phyloP scores from a whole-genome alignment of 306 rosid species.

The Arachis stenosperma region DNA sequence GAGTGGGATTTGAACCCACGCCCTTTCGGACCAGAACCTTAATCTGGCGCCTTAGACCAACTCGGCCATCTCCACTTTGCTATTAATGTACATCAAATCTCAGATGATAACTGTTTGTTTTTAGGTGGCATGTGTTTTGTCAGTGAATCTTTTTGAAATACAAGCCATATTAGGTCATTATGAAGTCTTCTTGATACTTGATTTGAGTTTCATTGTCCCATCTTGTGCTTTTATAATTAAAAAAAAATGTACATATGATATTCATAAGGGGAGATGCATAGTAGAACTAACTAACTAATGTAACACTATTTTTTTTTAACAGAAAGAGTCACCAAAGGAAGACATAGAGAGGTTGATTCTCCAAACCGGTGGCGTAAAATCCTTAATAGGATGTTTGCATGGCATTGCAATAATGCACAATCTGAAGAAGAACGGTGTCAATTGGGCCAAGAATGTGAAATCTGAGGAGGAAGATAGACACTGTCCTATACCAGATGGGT shows the following conservation, averaged over 20 bases:
- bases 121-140: not conserved
- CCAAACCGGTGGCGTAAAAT: conserved; percentile 69
- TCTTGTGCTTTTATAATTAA: not conserved
- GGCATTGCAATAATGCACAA: conserved; percentile 60
- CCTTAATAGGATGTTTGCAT: conserved; percentile 73
- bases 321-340: conserved; percentile 68
- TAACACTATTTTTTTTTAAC: conserved; percentile 9
- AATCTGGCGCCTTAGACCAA: conserved; percentile 39
- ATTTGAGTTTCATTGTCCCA: not conserved
- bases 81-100: not conserved
- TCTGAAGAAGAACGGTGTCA: conserved; percentile 41
- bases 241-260: not conserved
- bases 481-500: conserved; percentile 82
- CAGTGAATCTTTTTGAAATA: not conserved
- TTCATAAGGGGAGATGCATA: no score
- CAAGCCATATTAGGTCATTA: not conserved
- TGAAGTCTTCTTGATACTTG: not conserved
- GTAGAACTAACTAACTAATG: not conserved
- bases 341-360: conserved; percentile 80
- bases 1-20: conserved; percentile 68
- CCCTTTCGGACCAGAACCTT: conserved; percentile 65
- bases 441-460: conserved; percentile 26
- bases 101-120: no score
- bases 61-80: conserved; percentile 51
- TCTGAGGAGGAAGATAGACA: conserved; percentile 27